These are phyloP conservation scores for Phragmites australis DNA, from an alignment of 176 grass and related monocot species.

Conservation along the genomic window DNA sequence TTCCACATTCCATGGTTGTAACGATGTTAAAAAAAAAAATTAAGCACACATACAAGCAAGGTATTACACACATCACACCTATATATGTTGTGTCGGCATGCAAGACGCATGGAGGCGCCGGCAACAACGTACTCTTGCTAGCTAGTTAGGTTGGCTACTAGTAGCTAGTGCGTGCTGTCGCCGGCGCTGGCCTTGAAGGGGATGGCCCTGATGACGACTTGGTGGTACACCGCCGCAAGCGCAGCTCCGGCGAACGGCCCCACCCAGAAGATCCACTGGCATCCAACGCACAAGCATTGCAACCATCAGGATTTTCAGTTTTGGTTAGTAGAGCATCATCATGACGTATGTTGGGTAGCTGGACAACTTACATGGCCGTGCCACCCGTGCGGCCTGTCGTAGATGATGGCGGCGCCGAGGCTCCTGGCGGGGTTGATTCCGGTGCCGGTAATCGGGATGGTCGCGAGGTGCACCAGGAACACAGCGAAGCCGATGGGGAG, in stretches of 20 bases:
- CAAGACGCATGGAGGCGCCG: not conserved
- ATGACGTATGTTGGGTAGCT: no score
- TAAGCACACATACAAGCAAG: not conserved
- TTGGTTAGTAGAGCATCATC: not conserved
- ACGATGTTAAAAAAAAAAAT: not conserved
- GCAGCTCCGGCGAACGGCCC: constrained; percentile 31
- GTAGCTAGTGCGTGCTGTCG: not conserved
- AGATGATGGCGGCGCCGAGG: constrained; percentile 43
- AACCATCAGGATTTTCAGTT: not conserved
- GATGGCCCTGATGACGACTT: constrained; percentile 27
- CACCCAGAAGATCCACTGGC: constrained; percentile 46
- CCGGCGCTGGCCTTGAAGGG: constrained; percentile 3
- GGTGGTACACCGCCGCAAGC: constrained; percentile 32
- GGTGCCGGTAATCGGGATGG: constrained; percentile 41
- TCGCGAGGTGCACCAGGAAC: constrained; percentile 40
- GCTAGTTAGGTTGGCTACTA: not conserved
- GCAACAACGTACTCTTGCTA: no score
- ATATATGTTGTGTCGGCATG: no score
- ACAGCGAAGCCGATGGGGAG: constrained; percentile 34
- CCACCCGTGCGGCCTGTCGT: constrained; percentile 28
- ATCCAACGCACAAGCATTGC: not conserved
- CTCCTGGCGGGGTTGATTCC: constrained; percentile 46
- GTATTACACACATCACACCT: not conserved
- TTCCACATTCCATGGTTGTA: not conserved
- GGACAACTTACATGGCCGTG: constrained; percentile 27